phyloP scores from a whole-genome alignment of 768 basidiomycete species.

The Trametes sanguinea region DNA sequence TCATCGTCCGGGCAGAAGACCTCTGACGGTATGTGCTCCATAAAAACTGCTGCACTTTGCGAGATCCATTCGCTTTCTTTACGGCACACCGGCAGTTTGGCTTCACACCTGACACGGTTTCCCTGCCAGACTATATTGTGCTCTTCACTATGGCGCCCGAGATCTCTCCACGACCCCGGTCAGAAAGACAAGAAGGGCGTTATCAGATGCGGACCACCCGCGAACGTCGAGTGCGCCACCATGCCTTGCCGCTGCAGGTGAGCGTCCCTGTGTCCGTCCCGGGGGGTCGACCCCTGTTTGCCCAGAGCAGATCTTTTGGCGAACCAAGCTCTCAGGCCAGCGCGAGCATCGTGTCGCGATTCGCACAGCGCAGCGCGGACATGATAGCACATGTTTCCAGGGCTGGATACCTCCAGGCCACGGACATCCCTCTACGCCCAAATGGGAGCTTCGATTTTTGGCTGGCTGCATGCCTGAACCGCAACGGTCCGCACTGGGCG shows the following conservation, averaged over 20 bases:
- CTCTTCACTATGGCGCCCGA: neutral
- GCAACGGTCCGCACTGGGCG: conserved; percentile 12
- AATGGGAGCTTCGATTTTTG: neutral
- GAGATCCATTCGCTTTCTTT: neutral
- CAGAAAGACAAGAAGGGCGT: conserved; percentile 8
- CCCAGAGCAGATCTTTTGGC: conserved; percentile 13
- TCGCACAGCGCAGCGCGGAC: conserved; percentile 10
- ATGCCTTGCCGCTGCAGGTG: conserved; percentile 4
- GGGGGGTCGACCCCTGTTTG: conserved; percentile 6
- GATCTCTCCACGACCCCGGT: conserved; percentile 11
- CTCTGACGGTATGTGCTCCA: conserved; percentile 9
- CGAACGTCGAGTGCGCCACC: conserved; percentile 11
- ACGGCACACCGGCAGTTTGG: conserved; percentile 8
- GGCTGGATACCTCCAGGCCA: conserved; percentile 13
- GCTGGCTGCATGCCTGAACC: conserved; percentile 6
- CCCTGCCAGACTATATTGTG: conserved; percentile 8
- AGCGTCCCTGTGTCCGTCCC: conserved; percentile 3
- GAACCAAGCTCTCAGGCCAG: conserved; percentile 11
- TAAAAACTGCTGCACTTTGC: neutral
- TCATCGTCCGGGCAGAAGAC: conserved; percentile 20
- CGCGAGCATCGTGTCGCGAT: conserved; percentile 17
- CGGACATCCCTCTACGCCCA: conserved; percentile 7
- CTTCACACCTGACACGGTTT: conserved; percentile 14
- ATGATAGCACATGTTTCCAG: conserved; percentile 4
- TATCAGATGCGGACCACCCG: conserved; percentile 15